Base-by-base conservation (phyloP, 352 stramenopile species). In the Globisporangium yorkense region DNA sequence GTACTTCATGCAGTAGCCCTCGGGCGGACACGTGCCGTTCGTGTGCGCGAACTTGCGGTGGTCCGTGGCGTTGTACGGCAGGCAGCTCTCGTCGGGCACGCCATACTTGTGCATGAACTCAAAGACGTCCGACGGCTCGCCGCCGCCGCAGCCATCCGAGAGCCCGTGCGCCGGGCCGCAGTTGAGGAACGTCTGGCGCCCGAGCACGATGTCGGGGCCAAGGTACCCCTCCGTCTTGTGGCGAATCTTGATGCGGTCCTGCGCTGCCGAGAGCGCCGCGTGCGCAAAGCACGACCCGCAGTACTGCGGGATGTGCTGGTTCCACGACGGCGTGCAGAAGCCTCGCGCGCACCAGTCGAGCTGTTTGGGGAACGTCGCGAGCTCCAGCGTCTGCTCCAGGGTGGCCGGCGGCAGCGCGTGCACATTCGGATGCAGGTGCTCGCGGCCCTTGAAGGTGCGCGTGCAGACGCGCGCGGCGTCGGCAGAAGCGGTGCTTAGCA, bases 321-420 rank as follows among this genome's bases (percentile, higher is more conserved):
- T 87, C 75, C 77, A 87, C 67, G 77, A 85, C 52, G 74, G 55
- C 57, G 75, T 84, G 71, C 73, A 83, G 46, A 70, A 66, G 24
- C 75, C 77, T 35, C 68, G 62, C n/a, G 81, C 73, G 56, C 75
- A 84, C 91, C 94, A 98, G 63, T 90, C 87, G 57, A 97, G 97
- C 18, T 71, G 56, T 56, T 62, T 63, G 20, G 77, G 74, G 55
- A 85, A 71, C 41, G 66, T 59, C 53, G 54, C 54, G 18, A 85
- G 63, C 55, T 85, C 77, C 15, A 72, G 9, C 13, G 56, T 37
- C 51, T 87, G 70, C 9, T 67, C 64, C 5, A 39, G 41, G 5
- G 57, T 79, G 5, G 70, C 61, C 53, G 51, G 21, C 45, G 71
- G 69, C 41, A 80, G 63, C 51, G 52, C 27, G 63, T 71, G 56